Evolutionary conservation across 1,284 basidiomycete genomes (phyloP).

Genomic region (Tylopilus orsonianus): DNA sequence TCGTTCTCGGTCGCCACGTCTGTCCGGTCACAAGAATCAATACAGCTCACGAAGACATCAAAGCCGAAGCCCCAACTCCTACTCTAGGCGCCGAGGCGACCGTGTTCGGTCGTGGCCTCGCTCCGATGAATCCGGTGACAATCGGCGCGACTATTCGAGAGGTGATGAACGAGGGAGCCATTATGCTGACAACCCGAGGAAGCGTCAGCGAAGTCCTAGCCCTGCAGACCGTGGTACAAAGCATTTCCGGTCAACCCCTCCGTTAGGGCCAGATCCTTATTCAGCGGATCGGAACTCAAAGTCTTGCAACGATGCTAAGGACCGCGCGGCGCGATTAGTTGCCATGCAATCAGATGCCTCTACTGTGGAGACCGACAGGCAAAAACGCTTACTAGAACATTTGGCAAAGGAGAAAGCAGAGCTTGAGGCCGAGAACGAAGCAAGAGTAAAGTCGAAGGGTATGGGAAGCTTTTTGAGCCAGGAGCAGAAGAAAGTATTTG

Average conservation of each 20-base stretch:
- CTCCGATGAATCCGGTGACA: constrained; percentile 51
- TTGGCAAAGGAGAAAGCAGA: constrained; percentile 74
- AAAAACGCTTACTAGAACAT: constrained; percentile 59
- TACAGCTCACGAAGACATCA: constrained; percentile 28
- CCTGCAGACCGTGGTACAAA: constrained; percentile 36
- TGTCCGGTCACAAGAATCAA: constrained; percentile 23
- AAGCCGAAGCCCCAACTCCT: constrained; percentile 33
- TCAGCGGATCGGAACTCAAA: constrained; percentile 23
- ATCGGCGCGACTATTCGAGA: constrained; percentile 28
- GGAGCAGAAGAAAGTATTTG: constrained; percentile 78
- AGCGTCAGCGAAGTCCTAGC: constrained; percentile 51
- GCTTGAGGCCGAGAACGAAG: constrained; percentile 60
- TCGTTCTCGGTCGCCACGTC: constrained; percentile 39
- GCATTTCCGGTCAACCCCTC: constrained; percentile 43
- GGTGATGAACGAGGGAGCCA: constrained; percentile 21
- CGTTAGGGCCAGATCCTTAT: constrained; percentile 30
- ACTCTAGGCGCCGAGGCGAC: constrained; percentile 27
- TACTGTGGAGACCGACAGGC: constrained; percentile 63
- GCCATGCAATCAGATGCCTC: constrained; percentile 81
- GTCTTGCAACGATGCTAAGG: constrained; percentile 38
- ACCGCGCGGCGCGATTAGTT: constrained; percentile 80
- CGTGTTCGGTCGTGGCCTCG: constrained; percentile 38
- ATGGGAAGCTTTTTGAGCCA: constrained; percentile 71
- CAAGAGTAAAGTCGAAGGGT: constrained; percentile 63
- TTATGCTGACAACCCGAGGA: constrained; percentile 33